These are phyloP conservation scores for Nemania sp. DNA, from an alignment of 2,329 filamentous ascomycete genomes.

Conservation along the genomic window DNA sequence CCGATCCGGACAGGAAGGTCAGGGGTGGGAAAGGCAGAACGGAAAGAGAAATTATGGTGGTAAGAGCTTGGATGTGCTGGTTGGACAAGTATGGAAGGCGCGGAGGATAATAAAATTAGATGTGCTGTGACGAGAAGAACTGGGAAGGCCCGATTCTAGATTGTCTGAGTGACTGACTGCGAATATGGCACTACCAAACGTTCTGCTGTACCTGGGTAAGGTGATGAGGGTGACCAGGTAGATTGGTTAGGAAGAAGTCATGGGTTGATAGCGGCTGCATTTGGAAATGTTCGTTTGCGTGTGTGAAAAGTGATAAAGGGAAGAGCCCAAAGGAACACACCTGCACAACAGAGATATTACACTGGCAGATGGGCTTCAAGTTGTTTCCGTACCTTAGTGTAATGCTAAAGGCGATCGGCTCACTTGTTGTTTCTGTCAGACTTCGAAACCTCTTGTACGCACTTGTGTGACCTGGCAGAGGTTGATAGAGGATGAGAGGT, in stretches of 20 bases:
- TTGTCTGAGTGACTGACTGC: not conserved
- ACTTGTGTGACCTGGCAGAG: not conserved
- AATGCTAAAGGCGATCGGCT: not conserved
- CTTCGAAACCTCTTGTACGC: no score
- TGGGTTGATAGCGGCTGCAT: no score
- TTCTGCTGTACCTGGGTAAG: no score
- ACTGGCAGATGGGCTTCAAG: not conserved
- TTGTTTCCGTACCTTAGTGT: conserved; percentile 4
- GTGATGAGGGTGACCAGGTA: not conserved
- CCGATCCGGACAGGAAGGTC: not conserved
- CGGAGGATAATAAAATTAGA: not conserved
- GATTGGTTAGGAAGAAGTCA: no score
- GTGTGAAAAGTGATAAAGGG: not conserved
- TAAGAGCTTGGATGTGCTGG: no score
- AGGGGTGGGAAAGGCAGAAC: not conserved
- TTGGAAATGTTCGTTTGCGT: not conserved
- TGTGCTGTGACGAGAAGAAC: not conserved
- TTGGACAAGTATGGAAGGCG: not conserved
- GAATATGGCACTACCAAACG: conserved; percentile 1
- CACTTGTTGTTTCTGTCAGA: conserved; percentile 4
- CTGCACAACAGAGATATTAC: no score
- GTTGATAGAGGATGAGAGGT: not conserved
- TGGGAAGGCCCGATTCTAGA: conserved; percentile 3
- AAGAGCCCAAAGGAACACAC: no score
- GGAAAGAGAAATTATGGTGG: no score